Percentiles rank a stretch among this genome's conserved stretches.
These are phyloP conservation scores for Saturnispora serradocipensis DNA, from an alignment of 805 yeast species.

Conservation along the genomic window DNA sequence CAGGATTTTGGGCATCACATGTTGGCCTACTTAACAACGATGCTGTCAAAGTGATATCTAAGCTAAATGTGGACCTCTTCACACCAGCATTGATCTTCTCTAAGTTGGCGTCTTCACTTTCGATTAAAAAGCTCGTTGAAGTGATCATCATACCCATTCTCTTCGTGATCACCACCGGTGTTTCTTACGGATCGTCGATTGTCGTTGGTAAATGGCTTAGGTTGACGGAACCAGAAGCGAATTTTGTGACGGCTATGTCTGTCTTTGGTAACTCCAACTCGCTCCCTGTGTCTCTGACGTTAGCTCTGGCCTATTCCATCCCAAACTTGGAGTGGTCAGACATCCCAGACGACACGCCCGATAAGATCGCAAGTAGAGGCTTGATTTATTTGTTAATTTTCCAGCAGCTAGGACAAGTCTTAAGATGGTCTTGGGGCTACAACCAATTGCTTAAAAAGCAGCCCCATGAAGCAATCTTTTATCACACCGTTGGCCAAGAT, in stretches of 20 bases:
- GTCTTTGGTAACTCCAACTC: conserved; percentile 95
- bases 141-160: conserved; percentile 78
- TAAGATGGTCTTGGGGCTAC: conserved; percentile 86
- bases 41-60: conserved; percentile 71
- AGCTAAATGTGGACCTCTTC: conserved; percentile 80
- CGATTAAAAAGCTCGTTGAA: conserved; percentile 69
- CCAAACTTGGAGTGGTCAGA: conserved; percentile 74
- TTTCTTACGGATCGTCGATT: conserved; percentile 58
- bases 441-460: conserved; percentile 55
- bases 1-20: conserved; percentile 81
- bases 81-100: conserved; percentile 93
- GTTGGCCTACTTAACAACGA: conserved; percentile 56
- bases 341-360: conserved; percentile 53
- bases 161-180: conserved; percentile 71
- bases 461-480: conserved; percentile 28
- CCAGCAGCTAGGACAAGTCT: conserved; percentile 75
- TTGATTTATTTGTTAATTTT: conserved; percentile 63
- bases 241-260: conserved; percentile 94
- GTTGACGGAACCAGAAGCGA: conserved; percentile 67
- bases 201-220: conserved; percentile 42
- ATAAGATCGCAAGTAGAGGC: conserved; percentile 71
- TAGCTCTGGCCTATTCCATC: conserved; percentile 67
- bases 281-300: conserved; percentile 82
- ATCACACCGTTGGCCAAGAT: conserved; percentile 5
- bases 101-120: conserved; percentile 59